Conservation (phyloP, 768 basidiomycete species). For the Cystobasidium ongulense region DNA sequence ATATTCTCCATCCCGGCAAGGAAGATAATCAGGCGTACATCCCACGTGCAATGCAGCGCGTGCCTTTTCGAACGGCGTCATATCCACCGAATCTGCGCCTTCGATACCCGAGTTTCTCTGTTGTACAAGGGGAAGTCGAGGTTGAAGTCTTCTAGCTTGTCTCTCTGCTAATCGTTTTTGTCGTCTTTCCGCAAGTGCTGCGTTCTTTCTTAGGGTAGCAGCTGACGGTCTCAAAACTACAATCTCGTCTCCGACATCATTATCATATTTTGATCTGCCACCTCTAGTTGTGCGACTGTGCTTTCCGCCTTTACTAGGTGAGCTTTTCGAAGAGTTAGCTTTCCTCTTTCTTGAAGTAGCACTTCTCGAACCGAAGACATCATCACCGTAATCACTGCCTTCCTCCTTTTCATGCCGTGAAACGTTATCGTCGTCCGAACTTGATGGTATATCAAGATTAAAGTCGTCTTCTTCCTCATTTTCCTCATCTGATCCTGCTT, state of each 20-base stretch:
- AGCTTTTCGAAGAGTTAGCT: slow-evolving; percentile 1
- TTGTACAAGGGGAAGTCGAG: neutral
- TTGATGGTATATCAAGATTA: neutral
- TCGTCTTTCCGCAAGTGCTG: slow-evolving; percentile 14
- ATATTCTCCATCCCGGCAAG: slow-evolving; percentile 82
- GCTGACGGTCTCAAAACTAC: slow-evolving; percentile 10
- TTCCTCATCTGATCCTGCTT: slow-evolving; percentile 10
- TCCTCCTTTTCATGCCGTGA: neutral
- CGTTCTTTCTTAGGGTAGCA: slow-evolving; percentile 11
- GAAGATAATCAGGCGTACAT: slow-evolving; percentile 76
- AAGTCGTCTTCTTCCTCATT: slow-evolving; percentile 1
- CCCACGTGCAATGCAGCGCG: slow-evolving; percentile 69
- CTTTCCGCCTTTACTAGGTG: neutral
- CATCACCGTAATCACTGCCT: slow-evolving; percentile 20
- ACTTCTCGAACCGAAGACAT: slow-evolving; percentile 10
- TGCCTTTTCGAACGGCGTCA: slow-evolving; percentile 37
- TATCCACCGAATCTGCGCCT: neutral
- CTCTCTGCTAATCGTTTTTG: slow-evolving; percentile 5
- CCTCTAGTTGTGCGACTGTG: neutral
- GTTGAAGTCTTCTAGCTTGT: slow-evolving; percentile 12
- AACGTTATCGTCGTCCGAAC: slow-evolving; percentile 6
- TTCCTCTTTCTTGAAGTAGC: slow-evolving; percentile 26
- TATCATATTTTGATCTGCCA: neutral
- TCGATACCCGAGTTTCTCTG: slow-evolving; percentile 10
- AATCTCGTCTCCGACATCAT: neutral